phyloP scores from a whole-genome alignment of 2,329 filamentous ascomycete species.

The Aspergillus puulaauensis region DNA sequence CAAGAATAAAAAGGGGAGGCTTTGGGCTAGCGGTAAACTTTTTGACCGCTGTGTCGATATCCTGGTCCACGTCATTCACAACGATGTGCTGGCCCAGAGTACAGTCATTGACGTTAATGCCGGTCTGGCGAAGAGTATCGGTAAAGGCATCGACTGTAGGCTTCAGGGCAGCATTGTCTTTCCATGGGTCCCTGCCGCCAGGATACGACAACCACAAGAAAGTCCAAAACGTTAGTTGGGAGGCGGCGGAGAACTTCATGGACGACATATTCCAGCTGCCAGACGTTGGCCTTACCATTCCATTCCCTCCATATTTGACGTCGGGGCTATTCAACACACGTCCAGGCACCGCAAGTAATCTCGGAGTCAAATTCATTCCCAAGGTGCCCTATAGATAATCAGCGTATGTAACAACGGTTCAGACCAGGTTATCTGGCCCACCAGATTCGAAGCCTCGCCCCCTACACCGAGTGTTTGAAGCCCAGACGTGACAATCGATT shows the following conservation, averaged over 20 bases:
- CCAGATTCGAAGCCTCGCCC: slow-evolving; percentile 54
- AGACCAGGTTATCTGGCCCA: slow-evolving; percentile 39
- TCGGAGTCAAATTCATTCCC: neutral
- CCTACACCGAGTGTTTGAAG: slow-evolving; percentile 57
- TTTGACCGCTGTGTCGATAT: slow-evolving; percentile 23
- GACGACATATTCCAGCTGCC: slow-evolving; percentile 70
- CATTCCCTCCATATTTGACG: too few species aligned
- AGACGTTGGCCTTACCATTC: too few species aligned
- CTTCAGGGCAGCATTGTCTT: slow-evolving; percentile 16
- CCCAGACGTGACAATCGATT: slow-evolving; percentile 62
- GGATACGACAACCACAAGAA: slow-evolving; percentile 6
- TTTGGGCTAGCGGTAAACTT: slow-evolving; percentile 16
- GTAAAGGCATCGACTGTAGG: too few species aligned
- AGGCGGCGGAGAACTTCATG: slow-evolving; percentile 56
- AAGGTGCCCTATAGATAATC: too few species aligned
- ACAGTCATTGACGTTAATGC: too few species aligned
- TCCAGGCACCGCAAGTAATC: slow-evolving; percentile 70
- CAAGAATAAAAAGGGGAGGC: slow-evolving; percentile 49
- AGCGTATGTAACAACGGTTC: too few species aligned
- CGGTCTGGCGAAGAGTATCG: too few species aligned
- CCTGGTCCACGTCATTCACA: neutral
- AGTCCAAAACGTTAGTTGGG: slow-evolving; percentile 33
- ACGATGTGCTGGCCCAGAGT: too few species aligned
- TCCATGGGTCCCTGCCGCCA: slow-evolving; percentile 11
- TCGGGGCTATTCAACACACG: slow-evolving; percentile 51